Base-by-base conservation (phyloP, 1,139 yeast genomes). In the Hansenula anomala region DNA sequence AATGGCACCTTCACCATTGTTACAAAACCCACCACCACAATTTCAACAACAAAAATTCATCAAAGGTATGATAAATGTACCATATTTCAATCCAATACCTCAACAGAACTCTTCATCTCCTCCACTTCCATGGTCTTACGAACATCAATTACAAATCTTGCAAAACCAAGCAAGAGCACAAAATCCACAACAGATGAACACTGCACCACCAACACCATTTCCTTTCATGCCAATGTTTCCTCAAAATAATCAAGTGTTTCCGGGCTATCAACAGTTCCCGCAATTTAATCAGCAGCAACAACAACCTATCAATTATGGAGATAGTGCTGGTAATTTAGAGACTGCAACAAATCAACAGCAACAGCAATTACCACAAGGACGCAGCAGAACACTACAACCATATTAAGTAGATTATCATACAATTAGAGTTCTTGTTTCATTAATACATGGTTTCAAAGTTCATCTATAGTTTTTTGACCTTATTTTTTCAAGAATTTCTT, bases 401-500 rank as follows among this genome's bases (percentile, higher is more conserved):
- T 32, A 32, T 16, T 32, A 24, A 32, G 13, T 4, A 4, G n/a
- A n/a, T n/a, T n/a, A n/a, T n/a, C n/a, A n/a, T 28, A 10, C 16
- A 6, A 10, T 7, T 7, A 14, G n/a, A 14, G 4, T 5, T 26
- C 4, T 26, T 26, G 16, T 26, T n/a, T 13, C 28, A n/a, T 26
- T 26, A n/a, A 26, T 13, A 26, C 5, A n/a, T n/a, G n/a, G 6
- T 20, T 23, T 23, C 16, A 16, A 20, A 20, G 22, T 20, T 6
- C 6, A 20, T 20, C 22, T 20, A 16, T 10, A 32, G 13, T 18
- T n/a, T n/a, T n/a, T n/a, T n/a, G n/a, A n/a, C n/a, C 30, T 19
- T 43, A 23, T 38, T 39, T 29, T 40, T 44, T 30, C 45, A 12
- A 30, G 30, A 52, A 48, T 34, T 45, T 48, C 29, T 51, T 52